These are phyloP conservation scores for Schizopora paradoxa DNA, from an alignment of 1,284 basidiomycete species.

Conservation along the genomic window DNA sequence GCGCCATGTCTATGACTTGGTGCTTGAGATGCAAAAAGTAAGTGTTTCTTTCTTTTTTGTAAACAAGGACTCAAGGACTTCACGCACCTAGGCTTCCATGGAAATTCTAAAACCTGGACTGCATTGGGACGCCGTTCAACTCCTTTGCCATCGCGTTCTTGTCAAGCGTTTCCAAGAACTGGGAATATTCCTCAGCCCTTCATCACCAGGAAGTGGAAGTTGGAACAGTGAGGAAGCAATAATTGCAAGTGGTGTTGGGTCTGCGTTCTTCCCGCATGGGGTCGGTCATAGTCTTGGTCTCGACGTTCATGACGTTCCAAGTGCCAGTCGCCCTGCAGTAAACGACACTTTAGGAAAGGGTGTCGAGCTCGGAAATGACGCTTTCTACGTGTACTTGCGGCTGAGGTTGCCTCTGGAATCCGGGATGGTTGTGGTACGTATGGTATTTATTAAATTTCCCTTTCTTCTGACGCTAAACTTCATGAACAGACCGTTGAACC, in stretches of 20 bases:
- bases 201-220: constrained; percentile 41
- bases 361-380: constrained; percentile 44
- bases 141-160: constrained; percentile 74
- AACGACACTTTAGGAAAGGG: constrained; percentile 45
- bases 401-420: constrained; percentile 64
- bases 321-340: constrained; percentile 57
- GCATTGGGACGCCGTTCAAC: constrained; percentile 84
- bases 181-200: constrained; percentile 71
- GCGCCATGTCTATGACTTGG: constrained; percentile 76
- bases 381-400: constrained; percentile 74
- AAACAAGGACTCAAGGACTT: neutral
- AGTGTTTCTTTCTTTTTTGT: constrained; percentile 16
- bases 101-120: constrained; percentile 62
- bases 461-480: neutral
- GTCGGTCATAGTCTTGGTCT: constrained; percentile 84
- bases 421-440: constrained; percentile 82
- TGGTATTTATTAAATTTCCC: too few species aligned
- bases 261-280: constrained; percentile 90
- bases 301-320: constrained; percentile 85
- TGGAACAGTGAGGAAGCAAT: constrained; percentile 64
- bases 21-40: constrained; percentile 84
- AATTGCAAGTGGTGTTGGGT: constrained; percentile 67
- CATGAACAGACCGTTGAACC: constrained; percentile 75
- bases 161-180: constrained; percentile 76
- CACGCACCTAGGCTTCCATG: constrained; percentile 52